These are phyloP conservation scores for Spizellomyces sp. DNA, from an alignment of 192 early-diverging fungal genomes.

Conservation along the genomic window DNA sequence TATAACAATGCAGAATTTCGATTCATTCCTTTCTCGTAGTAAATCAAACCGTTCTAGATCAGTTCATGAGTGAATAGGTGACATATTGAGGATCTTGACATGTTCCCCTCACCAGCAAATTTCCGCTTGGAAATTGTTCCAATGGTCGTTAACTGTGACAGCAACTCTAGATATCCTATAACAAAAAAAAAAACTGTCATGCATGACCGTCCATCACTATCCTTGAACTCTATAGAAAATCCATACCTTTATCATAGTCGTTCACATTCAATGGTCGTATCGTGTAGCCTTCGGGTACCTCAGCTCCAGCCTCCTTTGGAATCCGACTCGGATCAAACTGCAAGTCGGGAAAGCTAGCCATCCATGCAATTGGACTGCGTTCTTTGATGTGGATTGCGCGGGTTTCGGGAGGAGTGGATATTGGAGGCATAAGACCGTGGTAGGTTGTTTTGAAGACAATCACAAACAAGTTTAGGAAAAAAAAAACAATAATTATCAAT, in stretches of 20 bases:
- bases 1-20: constrained; percentile 27
- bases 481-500: no score
- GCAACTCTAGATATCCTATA: constrained; percentile 24
- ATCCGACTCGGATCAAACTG: constrained; percentile 1
- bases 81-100: background rate
- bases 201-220: constrained; percentile 6
- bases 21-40: constrained; percentile 19
- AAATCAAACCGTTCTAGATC: constrained; percentile 33
- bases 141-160: constrained; percentile 28
- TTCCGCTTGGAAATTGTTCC: constrained; percentile 27
- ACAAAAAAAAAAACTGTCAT: background rate
- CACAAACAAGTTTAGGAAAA: no score
- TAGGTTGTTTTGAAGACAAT: no score
- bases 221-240: background rate
- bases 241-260: constrained; percentile 23
- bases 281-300: background rate
- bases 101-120: constrained; percentile 5
- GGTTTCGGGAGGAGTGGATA: no score
- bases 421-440: no score
- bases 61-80: background rate
- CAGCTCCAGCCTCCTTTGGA: background rate
- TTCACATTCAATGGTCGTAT: constrained; percentile 10
- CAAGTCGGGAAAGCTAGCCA: background rate
- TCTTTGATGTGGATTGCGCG: no score
- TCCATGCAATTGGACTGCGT: no score